A percentile compares a stretch with the other conserved stretches of the same genome.
Evolutionary conservation across 192 early-diverging fungal genomes (phyloP).

Genomic region (Podila horticola): DNA sequence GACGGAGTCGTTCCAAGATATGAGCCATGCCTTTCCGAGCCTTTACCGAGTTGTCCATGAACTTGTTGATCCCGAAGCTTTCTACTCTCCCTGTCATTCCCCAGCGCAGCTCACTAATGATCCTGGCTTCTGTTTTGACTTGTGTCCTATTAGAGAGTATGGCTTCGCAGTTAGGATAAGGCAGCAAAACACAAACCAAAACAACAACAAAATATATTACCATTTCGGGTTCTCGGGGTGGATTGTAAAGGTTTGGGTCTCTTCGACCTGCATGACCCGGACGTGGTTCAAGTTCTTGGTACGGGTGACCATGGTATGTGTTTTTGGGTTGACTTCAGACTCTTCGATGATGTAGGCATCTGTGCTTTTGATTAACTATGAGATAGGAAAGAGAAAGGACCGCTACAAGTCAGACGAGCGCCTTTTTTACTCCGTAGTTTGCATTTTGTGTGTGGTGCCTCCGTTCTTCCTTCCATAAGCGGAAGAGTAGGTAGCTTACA

Average conservation of each 20-base stretch:
- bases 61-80: constrained; percentile 86
- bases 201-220: constrained; percentile 1
- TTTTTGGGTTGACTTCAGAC: constrained; percentile 81
- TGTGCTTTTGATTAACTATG: constrained; percentile 79
- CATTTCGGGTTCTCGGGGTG: constrained; percentile 63
- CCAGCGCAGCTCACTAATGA: constrained; percentile 90
- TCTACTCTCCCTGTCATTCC: constrained; percentile 86
- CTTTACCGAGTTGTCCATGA: constrained; percentile 81
- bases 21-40: constrained; percentile 64
- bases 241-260: constrained; percentile 79
- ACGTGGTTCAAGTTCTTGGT: constrained; percentile 95
- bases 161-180: background rate
- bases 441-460: no score
- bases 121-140: constrained; percentile 83
- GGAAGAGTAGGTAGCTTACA: constrained; percentile 25
- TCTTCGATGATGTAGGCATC: constrained; percentile 95
- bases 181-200: constrained; percentile 2
- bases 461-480: no score
- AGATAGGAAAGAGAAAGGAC: background rate
- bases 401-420: background rate
- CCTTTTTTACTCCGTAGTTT: no score
- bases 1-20: constrained; percentile 59
- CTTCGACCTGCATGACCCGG: constrained; percentile 93
- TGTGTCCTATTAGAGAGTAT: constrained; percentile 58
- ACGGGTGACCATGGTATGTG: constrained; percentile 81